Base-by-base conservation (phyloP, 768 basidiomycete genomes). In the Suillus subluteus region DNA sequence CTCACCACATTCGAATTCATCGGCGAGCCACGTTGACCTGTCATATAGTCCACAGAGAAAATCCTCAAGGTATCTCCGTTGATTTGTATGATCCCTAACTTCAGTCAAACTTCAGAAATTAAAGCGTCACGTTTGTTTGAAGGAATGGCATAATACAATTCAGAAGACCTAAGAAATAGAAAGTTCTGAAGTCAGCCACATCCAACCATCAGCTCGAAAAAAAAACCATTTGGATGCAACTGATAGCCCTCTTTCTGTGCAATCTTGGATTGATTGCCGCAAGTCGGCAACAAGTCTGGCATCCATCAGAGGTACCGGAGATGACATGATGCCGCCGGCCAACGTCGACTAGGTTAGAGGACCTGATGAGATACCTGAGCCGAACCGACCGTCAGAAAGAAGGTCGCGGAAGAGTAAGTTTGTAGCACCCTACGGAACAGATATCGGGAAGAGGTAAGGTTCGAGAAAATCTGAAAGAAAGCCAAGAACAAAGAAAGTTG, bases 181-280 rank as follows among this genome's bases (percentile, higher is more conserved):
- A 23, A 71, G 62, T 66, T 59, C 66, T 55, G 66, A 26, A 58
- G 56, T 69, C 68, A 71, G 69, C 58, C 65, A 30, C 18, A 26
- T 30, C n/a, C 43, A 68, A 61, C 44, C 62, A 52, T 64, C 59
- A 40, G 54, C 64, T 11, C 69, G 61, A 50, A 56, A 66, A 63
- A 58, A 58, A 65, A 62, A 94, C 93, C 93, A 95, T 82, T 93
- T 94, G 41, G 91, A 84, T 63, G 92, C 91, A 37, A 85, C 82
- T 18, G 81, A 76, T 48, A 95, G 79, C 3, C 92, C 91, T 75
- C 92, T 81, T 35, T 91, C 89, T 21, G 89, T 82, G 70, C 92
- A 94, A 73, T 94, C 91, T 66, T 83, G 86, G 65, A 90, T 83
- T 6, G 92, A 88, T 48, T 75, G 76, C 35, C 89, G 82, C 62